phyloP scores from a whole-genome alignment of 1,284 basidiomycete species.

The Schizophyllum commune region DNA sequence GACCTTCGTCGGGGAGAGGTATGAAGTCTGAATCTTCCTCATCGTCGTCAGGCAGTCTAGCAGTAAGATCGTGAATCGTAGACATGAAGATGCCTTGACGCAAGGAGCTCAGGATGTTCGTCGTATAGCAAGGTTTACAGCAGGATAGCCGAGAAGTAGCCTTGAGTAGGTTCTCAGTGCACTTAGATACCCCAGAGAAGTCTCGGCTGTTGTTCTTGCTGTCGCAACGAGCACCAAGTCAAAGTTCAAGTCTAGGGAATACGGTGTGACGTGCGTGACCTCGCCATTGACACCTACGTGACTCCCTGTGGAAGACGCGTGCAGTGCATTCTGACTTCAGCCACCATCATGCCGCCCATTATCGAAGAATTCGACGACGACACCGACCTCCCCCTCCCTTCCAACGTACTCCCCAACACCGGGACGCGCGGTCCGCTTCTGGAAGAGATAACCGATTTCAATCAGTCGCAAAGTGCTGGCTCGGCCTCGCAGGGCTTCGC shows the following conservation, averaged over 20 bases:
- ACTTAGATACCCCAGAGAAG: no score
- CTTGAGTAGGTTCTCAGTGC: no score
- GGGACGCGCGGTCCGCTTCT: constrained; percentile 68
- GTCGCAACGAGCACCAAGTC: no score
- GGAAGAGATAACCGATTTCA: constrained; percentile 55
- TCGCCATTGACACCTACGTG: not conserved
- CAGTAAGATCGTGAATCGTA: not conserved
- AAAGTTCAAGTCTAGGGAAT: no score
- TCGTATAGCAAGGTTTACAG: no score
- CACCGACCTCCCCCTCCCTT: constrained; percentile 71
- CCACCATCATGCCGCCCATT: not conserved
- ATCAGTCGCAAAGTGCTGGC: constrained; percentile 34
- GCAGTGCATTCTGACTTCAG: not conserved
- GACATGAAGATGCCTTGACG: not conserved
- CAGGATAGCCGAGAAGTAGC: no score
- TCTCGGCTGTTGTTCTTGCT: no score
- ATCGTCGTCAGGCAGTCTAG: constrained; percentile 1
- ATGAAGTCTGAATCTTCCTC: constrained; percentile 2
- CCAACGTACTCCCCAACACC: constrained; percentile 55
- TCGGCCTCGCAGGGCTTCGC: constrained; percentile 45
- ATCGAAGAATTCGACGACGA: constrained; percentile 81
- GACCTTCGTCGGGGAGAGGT: not conserved
- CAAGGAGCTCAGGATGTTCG: no score
- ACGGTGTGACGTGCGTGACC: not conserved
- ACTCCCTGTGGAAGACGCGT: not conserved